Percentiles rank a stretch among this genome's conserved stretches.
Evolutionary conservation across 768 basidiomycete species (phyloP).

Genomic region (Mycena maculata): DNA sequence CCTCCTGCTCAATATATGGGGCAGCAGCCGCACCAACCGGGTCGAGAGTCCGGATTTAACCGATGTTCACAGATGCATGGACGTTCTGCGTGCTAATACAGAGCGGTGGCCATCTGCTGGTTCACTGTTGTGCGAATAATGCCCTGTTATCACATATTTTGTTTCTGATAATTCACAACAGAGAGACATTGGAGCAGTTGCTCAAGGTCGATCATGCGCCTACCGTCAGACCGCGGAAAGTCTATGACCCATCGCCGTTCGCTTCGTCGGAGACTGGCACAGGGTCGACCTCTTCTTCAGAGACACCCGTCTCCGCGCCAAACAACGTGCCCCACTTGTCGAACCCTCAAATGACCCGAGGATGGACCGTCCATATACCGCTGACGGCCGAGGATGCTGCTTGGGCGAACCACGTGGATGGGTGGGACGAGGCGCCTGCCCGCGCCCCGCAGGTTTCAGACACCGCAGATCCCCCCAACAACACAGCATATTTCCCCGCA

Average conservation of each 20-base stretch:
- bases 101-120: constrained; percentile 11
- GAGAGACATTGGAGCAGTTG: constrained; percentile 23
- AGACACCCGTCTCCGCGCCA: background rate
- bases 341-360: background rate
- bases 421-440: constrained; percentile 3
- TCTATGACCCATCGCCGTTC: background rate
- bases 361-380: background rate
- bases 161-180: background rate
- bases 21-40: background rate
- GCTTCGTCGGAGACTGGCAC: background rate
- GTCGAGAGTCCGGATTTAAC: background rate
- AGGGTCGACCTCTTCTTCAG: background rate
- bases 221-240: background rate
- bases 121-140: background rate
- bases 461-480: background rate
- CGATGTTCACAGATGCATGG: constrained; percentile 19
- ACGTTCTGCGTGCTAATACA: background rate
- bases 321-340: background rate
- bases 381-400: background rate
- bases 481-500: background rate
- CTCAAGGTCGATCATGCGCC: constrained; percentile 14
- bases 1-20: constrained; percentile 27
- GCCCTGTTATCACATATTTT: too few relatives aligned
- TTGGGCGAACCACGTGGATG: background rate
- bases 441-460: background rate